Percentiles rank a stretch among this genome's conserved stretches.
Evolutionary conservation across 495 filamentous ascomycete genomes (phyloP).

Genomic region (Aspergillus hancockii): DNA sequence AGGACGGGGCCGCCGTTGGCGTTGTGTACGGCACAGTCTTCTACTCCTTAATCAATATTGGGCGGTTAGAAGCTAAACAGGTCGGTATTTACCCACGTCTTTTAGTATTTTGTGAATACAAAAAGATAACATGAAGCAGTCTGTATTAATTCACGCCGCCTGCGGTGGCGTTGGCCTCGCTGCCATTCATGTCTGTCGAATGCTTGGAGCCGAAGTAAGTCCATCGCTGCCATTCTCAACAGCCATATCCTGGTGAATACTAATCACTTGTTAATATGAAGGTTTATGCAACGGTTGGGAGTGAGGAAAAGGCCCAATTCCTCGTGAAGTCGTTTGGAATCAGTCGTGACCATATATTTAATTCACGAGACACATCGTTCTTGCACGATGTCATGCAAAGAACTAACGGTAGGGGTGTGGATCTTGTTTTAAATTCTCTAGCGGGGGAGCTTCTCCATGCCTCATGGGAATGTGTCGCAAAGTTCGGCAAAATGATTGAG

Average conservation of each 20-base stretch:
- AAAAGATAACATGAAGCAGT: too few relatives aligned
- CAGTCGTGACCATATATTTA: constrained; percentile 48
- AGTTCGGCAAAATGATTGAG: constrained; percentile 55
- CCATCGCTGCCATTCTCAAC: too few relatives aligned
- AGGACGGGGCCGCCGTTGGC: constrained; percentile 41
- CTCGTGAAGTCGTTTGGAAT: constrained; percentile 38
- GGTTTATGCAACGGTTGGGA: constrained; percentile 50
- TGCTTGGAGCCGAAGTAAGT: constrained; percentile 20
- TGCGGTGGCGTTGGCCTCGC: constrained; percentile 29
- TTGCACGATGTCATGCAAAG: constrained; percentile 40
- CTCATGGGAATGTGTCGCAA: constrained; percentile 55
- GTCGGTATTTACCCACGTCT: too few relatives aligned
- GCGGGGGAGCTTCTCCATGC: constrained; percentile 46
- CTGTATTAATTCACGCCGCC: constrained; percentile 28
- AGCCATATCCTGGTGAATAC: too few relatives aligned
- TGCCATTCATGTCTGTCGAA: constrained; percentile 22
- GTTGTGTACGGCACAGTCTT: constrained; percentile 40
- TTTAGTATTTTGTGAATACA: too few relatives aligned
- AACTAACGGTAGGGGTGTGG: constrained; percentile 49
- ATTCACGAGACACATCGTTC: constrained; percentile 49
- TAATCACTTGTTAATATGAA: too few relatives aligned
- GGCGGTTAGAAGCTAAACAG: constrained; percentile 17
- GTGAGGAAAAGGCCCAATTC: constrained; percentile 38
- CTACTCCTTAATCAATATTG: constrained; percentile 36
- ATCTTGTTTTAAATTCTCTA: constrained; percentile 54